These are phyloP conservation scores for Conticribra guillardii DNA, from an alignment of 108 stramenopile genomes.

Conservation along the genomic window DNA sequence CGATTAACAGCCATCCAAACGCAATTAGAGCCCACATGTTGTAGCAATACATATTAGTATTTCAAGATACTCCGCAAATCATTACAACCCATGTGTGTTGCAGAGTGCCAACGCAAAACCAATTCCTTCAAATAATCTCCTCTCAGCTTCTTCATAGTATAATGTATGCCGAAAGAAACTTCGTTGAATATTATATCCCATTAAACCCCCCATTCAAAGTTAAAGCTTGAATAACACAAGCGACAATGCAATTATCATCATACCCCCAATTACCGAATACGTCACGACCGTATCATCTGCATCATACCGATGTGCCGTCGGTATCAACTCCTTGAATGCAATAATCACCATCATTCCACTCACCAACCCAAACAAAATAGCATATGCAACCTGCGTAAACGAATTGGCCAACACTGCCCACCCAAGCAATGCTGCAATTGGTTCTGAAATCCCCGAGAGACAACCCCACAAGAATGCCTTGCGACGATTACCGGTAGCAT, in stretches of 20 bases:
- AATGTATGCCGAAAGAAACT: too few relatives aligned
- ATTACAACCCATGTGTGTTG: too few relatives aligned
- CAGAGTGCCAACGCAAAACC: too few relatives aligned
- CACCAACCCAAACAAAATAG: constrained; percentile 77
- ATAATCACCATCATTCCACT: constrained; percentile 85
- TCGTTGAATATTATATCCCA: neutral
- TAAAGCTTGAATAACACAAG: constrained; percentile 77
- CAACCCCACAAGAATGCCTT: constrained; percentile 83
- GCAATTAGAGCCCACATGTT: too few relatives aligned
- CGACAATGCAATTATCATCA: constrained; percentile 92
- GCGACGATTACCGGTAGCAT: constrained; percentile 82
- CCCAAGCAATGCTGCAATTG: constrained; percentile 76
- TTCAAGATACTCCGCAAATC: too few relatives aligned
- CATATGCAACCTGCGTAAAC: constrained; percentile 60
- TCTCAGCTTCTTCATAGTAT: too few relatives aligned
- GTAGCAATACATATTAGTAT: too few relatives aligned
- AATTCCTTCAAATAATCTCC: too few relatives aligned
- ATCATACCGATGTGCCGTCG: constrained; percentile 95
- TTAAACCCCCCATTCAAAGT: neutral
- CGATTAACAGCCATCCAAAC: too few relatives aligned
- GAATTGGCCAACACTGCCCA: constrained; percentile 65
- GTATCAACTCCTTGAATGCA: constrained; percentile 87
- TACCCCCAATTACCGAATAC: constrained; percentile 82
- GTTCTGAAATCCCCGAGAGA: constrained; percentile 80
- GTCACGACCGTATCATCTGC: constrained; percentile 87